Base-by-base conservation (phyloP, 2,329 filamentous ascomycete genomes). In the Monilinia laxa region DNA sequence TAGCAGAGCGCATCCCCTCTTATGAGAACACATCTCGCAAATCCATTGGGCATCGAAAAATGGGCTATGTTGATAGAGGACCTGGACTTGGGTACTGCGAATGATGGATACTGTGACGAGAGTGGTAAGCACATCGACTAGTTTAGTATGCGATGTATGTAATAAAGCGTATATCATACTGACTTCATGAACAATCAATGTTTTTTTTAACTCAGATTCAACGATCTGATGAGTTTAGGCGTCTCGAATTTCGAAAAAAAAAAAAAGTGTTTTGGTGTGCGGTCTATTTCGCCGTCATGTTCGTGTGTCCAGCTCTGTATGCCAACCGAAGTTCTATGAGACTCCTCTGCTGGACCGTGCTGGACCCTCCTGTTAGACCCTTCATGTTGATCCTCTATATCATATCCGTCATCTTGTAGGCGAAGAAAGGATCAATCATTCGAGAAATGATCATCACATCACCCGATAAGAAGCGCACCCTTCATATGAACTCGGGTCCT, bases 391-490 rank as follows among this genome's bases (percentile, higher is more conserved):
- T 25, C 58, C n/a, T 51, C 51, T 14, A 28, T 60, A 35, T 35
- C 58, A 62, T 62, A 31, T 12, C 45, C n/a, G 58, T 51, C 58
- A 62, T 62, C 45, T 31, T 20, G 45, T 62, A 62, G 45, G 58
- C n/a, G 28, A 40, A 62, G 47, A 16, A 62, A 52, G 31, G n/a
- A 38, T 40, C 31, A 35, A 62, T 38, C 23, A 14, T 38, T 25
- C 14, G n/a, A 60, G 28, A 51, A 51, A 45, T 38, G 20, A 40
- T 51, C 58, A 14, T 38, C 45, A 45, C 42, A 28, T 35, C 14
- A 49, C 57, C 57, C 49, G 23, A 18, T 7, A 12, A 51, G 58
- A 18, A 51, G 14, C 31, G 38, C 14, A 28, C 14, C 38, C 31
- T 7, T 51, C 51, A 23, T 62, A 51, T 52, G 14, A 23, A 62